A percentile compares a stretch with the other conserved stretches of the same genome.
Evolutionary conservation across 305 asterid genomes (phyloP).

Genomic region (Fraxinus ornus): DNA sequence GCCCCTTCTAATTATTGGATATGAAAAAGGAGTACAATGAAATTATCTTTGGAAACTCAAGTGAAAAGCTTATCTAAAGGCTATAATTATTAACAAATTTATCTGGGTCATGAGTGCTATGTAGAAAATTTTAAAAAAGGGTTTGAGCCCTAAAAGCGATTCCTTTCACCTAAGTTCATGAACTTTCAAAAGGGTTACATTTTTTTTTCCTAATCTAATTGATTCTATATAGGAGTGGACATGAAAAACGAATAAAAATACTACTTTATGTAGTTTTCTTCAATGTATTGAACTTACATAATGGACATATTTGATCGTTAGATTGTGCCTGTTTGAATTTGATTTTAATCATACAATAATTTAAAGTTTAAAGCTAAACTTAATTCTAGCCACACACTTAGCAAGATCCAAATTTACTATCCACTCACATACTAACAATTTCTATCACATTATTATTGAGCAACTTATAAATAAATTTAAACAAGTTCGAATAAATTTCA

Average conservation of each 20-base stretch:
- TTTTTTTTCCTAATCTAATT: neutral
- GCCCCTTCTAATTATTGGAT: neutral
- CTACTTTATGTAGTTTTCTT: neutral
- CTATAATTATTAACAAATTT: neutral
- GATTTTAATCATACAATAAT: neutral
- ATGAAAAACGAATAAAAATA: neutral
- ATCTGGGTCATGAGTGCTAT: slow-evolving; percentile 22
- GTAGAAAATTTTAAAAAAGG: neutral
- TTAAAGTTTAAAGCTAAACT: neutral
- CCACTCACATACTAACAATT: too few species aligned
- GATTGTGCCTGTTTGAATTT: neutral
- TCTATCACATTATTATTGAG: neutral
- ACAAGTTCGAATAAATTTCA: neutral
- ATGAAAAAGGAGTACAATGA: neutral
- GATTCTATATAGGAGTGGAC: neutral
- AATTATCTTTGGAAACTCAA: neutral
- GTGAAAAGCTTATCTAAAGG: slow-evolving; percentile 6
- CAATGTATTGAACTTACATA: neutral
- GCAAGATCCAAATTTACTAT: too few species aligned
- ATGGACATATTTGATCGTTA: neutral
- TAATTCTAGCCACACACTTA: neutral
- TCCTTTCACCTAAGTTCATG: neutral
- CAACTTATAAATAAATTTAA: too few species aligned
- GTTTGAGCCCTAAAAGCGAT: neutral
- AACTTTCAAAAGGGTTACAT: neutral